A percentile compares a stretch with the other conserved stretches of the same genome.
These are phyloP conservation scores for Cydonia oblonga DNA, from an alignment of 331 rosid species.

Conservation along the genomic window DNA sequence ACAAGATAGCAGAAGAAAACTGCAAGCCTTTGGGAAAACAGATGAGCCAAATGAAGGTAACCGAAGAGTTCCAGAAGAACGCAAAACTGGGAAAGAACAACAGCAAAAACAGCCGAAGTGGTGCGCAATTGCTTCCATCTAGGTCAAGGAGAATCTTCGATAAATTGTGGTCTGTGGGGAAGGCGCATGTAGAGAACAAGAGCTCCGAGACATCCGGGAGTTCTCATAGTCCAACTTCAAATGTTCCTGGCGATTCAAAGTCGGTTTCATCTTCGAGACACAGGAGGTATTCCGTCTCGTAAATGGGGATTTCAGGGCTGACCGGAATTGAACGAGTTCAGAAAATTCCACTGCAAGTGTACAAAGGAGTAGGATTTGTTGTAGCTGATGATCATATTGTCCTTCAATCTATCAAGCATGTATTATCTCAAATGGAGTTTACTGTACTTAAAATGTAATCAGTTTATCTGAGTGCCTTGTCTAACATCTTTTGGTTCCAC, in stretches of 20 bases:
- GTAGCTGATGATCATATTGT: slow-evolving; percentile 11
- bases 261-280: slow-evolving; percentile 68
- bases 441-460: slow-evolving; percentile 1
- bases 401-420: neutral
- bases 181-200: slow-evolving; percentile 61
- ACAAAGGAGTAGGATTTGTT: slow-evolving; percentile 44
- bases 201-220: slow-evolving; percentile 38
- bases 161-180: slow-evolving; percentile 66
- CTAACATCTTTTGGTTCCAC: neutral
- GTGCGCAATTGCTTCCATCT: slow-evolving; percentile 66
- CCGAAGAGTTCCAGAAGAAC: slow-evolving; percentile 33
- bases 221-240: slow-evolving; percentile 14
- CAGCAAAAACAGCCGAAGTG: slow-evolving; percentile 77
- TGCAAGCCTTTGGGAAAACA: slow-evolving; percentile 41
- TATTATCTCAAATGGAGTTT: neutral
- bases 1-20: slow-evolving; percentile 27
- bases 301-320: neutral
- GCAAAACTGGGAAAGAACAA: slow-evolving; percentile 51
- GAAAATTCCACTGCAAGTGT: slow-evolving; percentile 33
- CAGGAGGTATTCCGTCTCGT: slow-evolving; percentile 89
- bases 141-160: slow-evolving; percentile 87
- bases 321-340: slow-evolving; percentile 11
- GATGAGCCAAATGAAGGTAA: slow-evolving; percentile 43
- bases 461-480: neutral
- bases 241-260: slow-evolving; percentile 59